A percentile compares a stretch with the other conserved stretches of the same genome.
Conservation (phyloP, 2,329 filamentous ascomycete species). For the Triangularia setosa region DNA sequence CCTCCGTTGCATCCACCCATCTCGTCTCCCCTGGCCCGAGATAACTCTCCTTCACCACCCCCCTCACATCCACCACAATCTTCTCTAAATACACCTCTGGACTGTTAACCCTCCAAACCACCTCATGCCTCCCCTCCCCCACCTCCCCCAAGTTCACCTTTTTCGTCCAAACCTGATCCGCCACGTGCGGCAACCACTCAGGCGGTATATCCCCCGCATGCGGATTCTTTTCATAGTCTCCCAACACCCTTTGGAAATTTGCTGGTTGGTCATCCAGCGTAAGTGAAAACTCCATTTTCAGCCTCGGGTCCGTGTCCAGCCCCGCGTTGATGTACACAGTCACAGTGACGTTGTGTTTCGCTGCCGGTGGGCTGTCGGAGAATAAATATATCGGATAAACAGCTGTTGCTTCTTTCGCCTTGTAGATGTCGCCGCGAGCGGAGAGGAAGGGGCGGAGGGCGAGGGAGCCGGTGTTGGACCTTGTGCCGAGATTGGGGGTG, state of each 20-base stretch:
- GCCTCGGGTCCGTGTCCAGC: slow-evolving; percentile 48
- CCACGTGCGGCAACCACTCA: slow-evolving; percentile 47
- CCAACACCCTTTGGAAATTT: slow-evolving; percentile 32
- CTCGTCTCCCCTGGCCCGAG: slow-evolving; percentile 34
- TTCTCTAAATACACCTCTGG: slow-evolving; percentile 37
- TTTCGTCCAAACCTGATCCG: slow-evolving; percentile 47
- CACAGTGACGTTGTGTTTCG: slow-evolving; percentile 23
- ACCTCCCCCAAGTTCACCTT: slow-evolving; percentile 26
- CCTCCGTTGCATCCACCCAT: not conserved
- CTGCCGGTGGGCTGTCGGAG: slow-evolving; percentile 17
- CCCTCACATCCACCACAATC: slow-evolving; percentile 33
- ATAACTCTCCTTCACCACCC: slow-evolving; percentile 32
- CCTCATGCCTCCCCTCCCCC: slow-evolving; percentile 29
- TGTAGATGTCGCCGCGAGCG: slow-evolving; percentile 14
- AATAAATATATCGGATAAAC: slow-evolving; percentile 34
- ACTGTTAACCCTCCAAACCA: slow-evolving; percentile 31
- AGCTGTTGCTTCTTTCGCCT: slow-evolving; percentile 20
- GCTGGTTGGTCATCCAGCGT: slow-evolving; percentile 41
- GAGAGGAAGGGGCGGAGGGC: slow-evolving; percentile 25
- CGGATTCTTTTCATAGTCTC: slow-evolving; percentile 40
- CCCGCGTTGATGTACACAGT: slow-evolving; percentile 37
- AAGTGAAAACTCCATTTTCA: slow-evolving; percentile 48
- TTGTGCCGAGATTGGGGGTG: slow-evolving; percentile 32
- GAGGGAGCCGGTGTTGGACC: slow-evolving; percentile 25
- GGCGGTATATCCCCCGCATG: slow-evolving; percentile 40